Conservation (phyloP, 2,329 filamentous ascomycete species). For the Phialocephala sp. region DNA sequence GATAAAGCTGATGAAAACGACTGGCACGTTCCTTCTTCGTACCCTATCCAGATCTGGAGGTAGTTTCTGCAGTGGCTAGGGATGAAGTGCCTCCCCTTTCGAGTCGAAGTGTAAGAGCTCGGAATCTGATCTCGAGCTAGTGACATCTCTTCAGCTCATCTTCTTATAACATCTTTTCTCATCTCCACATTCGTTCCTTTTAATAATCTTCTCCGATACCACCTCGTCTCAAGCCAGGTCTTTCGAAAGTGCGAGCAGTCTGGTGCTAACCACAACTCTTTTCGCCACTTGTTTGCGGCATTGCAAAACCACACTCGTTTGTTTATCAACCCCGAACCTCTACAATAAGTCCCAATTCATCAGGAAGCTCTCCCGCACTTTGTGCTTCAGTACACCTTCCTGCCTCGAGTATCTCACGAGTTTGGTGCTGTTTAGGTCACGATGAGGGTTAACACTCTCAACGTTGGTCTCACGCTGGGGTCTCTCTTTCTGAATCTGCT, state of each 20-base stretch:
- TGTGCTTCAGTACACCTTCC: neutral
- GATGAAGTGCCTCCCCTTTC: slow-evolving; percentile 22
- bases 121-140: slow-evolving; percentile 9
- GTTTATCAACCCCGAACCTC: neutral
- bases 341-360: neutral
- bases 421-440: slow-evolving; percentile 30
- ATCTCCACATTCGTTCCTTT: slow-evolving; percentile 21
- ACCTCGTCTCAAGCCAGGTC: slow-evolving; percentile 28
- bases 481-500: slow-evolving; percentile 30
- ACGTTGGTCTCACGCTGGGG: slow-evolving; percentile 28
- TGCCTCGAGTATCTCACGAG: slow-evolving; percentile 13
- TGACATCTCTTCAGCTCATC: neutral
- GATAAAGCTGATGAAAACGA: slow-evolving; percentile 6
- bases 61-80: neutral
- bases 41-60: neutral
- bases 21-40: slow-evolving; percentile 1
- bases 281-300: slow-evolving; percentile 29
- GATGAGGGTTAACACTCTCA: slow-evolving; percentile 34
- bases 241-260: slow-evolving; percentile 21
- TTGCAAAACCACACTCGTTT: slow-evolving; percentile 29
- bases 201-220: slow-evolving; percentile 23
- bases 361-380: neutral
- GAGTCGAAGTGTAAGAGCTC: slow-evolving; percentile 11
- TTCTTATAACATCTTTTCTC: slow-evolving; percentile 7
- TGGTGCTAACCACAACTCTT: slow-evolving; percentile 18